Evolutionary conservation across 345 rosid species (phyloP).

Genomic region (Angophora floribunda): DNA sequence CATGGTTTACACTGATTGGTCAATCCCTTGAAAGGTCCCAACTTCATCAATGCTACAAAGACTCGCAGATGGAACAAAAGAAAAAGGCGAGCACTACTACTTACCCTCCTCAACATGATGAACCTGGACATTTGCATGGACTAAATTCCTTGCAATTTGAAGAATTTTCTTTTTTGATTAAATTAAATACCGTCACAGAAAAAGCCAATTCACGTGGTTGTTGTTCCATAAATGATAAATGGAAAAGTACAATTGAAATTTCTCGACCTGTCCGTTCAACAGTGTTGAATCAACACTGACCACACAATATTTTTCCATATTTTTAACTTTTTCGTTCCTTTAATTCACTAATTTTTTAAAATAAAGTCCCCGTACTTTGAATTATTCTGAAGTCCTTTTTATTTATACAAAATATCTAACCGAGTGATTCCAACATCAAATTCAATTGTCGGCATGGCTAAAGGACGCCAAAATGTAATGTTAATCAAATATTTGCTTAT

Average conservation of each 20-base stretch:
- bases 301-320: background rate
- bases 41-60: background rate
- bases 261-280: background rate
- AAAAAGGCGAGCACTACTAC: background rate
- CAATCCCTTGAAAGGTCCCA: background rate
- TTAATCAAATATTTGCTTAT: too few species aligned
- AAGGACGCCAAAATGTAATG: background rate
- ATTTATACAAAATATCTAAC: background rate
- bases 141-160: background rate
- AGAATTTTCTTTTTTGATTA: background rate
- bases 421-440: background rate
- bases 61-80: background rate
- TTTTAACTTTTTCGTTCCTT: too few species aligned
- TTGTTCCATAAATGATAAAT: background rate
- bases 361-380: background rate
- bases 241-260: background rate
- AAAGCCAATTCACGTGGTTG: background rate
- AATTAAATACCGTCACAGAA: background rate
- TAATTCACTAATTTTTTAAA: background rate
- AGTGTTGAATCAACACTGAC: too few species aligned
- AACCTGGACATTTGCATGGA: background rate
- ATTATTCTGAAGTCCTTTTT: background rate
- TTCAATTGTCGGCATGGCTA: rapidly evolving
- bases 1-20: background rate
- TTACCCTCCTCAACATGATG: background rate